These are phyloP conservation scores for Annulohypoxylon bovei DNA, from an alignment of 495 filamentous ascomycete genomes.

Conservation along the genomic window DNA sequence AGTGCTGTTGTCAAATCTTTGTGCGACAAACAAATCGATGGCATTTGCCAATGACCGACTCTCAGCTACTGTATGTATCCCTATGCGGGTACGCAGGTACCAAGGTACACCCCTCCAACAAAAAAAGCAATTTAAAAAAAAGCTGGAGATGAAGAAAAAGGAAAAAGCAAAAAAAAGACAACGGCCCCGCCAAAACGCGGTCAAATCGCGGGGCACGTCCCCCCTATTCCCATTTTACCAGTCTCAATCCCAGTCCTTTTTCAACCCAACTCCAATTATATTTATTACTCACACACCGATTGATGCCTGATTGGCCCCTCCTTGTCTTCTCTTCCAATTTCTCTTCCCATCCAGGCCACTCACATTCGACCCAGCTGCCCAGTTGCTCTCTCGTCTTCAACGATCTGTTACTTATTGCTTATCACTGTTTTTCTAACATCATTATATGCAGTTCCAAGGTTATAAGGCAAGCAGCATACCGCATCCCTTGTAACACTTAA, in stretches of 20 bases:
- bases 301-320: conserved; percentile 45
- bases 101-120: conserved; percentile 25
- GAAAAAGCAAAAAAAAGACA: conserved; percentile 8
- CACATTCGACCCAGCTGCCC: background rate
- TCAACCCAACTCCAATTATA: conserved; percentile 32
- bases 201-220: conserved; percentile 25
- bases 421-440: conserved; percentile 29
- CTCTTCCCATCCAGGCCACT: background rate
- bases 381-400: background rate
- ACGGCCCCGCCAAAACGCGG: conserved; percentile 25
- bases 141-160: background rate
- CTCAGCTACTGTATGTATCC: background rate
- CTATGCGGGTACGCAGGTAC: conserved; percentile 11
- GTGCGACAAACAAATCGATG: conserved; percentile 40
- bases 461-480: background rate
- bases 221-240: conserved; percentile 25
- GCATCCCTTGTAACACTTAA: background rate
- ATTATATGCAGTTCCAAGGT: conserved; percentile 23
- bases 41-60: conserved; percentile 36
- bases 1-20: conserved; percentile 12
- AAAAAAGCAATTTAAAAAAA: background rate
- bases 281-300: conserved; percentile 37
- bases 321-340: conserved; percentile 11
- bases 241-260: conserved; percentile 14
- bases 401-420: conserved; percentile 31